Evolutionary conservation across 352 stramenopile species (phyloP).

Genomic region (Blastocystis sp.): DNA sequence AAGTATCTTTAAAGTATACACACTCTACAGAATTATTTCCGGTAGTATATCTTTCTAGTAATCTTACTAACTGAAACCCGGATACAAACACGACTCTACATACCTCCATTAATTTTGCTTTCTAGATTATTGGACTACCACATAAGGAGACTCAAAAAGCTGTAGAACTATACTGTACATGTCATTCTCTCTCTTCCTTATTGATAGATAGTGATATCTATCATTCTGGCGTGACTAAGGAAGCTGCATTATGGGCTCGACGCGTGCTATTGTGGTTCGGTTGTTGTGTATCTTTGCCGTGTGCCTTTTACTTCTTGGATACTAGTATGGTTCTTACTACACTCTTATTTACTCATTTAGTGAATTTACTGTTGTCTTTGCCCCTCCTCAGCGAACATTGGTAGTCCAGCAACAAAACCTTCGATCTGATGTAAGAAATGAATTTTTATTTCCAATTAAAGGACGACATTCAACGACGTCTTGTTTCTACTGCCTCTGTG

Average conservation of each 20-base stretch:
- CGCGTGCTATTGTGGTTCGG: not conserved
- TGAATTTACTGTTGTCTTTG: slow-evolving; percentile 9
- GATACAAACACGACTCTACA: too few relatives aligned
- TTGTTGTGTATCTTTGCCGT: not conserved
- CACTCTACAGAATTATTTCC: too few relatives aligned
- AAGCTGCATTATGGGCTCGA: not conserved
- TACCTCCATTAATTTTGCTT: too few relatives aligned
- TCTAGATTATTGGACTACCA: too few relatives aligned
- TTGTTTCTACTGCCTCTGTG: not conserved
- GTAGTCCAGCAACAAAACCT: slow-evolving; percentile 36
- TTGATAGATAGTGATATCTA: not conserved
- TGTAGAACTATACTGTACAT: too few relatives aligned
- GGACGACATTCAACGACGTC: not conserved
- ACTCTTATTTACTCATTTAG: not conserved
- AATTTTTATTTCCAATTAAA: not conserved
- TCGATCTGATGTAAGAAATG: slow-evolving; percentile 15
- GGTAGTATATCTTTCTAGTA: too few relatives aligned
- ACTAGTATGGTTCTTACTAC: not conserved
- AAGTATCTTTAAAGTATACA: too few relatives aligned
- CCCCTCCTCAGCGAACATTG: not conserved
- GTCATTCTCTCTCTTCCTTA: too few relatives aligned
- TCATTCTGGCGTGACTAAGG: not conserved
- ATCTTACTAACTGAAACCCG: too few relatives aligned
- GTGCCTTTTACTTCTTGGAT: slow-evolving; percentile 11
- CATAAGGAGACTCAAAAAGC: too few relatives aligned